phyloP scores from a whole-genome alignment of 1,284 basidiomycete species.

The Irpex sp. region DNA sequence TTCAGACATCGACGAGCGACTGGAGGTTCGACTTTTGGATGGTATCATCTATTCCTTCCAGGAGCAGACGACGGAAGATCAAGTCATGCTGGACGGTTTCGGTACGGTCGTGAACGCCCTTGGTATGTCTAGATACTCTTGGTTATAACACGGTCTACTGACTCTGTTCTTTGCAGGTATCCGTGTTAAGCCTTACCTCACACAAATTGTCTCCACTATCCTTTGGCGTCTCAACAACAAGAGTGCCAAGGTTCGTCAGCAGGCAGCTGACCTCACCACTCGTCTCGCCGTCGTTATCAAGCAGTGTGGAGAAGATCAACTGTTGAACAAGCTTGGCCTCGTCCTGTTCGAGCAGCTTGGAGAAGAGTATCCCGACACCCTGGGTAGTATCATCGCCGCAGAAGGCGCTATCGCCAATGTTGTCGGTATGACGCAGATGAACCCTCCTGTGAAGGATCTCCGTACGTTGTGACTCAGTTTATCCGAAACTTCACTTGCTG shows the following conservation, averaged over 20 bases:
- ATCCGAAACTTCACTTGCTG: neutral
- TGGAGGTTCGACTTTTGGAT: conserved; percentile 93
- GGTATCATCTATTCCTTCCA: conserved; percentile 99
- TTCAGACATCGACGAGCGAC: conserved; percentile 93
- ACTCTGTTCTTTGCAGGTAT: conserved; percentile 50
- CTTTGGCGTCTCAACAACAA: conserved; percentile 99
- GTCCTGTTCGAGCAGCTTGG: conserved; percentile 98
- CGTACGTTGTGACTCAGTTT: conserved; percentile 48
- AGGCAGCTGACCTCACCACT: conserved; percentile 95
- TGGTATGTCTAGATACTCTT: conserved; percentile 30
- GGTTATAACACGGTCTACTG: neutral
- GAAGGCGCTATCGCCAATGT: conserved; percentile 99
- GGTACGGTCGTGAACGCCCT: conserved; percentile 96
- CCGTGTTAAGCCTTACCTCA: conserved; percentile 98
- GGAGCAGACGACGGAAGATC: conserved; percentile 98
- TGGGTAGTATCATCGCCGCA: conserved; percentile 98
- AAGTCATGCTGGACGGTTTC: conserved; percentile 98
- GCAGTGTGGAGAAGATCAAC: conserved; percentile 95
- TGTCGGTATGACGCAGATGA: conserved; percentile 99
- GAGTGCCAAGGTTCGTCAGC: conserved; percentile 97
- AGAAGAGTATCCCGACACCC: conserved; percentile 98
- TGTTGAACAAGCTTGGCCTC: conserved; percentile 94
- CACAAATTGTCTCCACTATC: conserved; percentile 99
- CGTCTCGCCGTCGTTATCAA: conserved; percentile 97
- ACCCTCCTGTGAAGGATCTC: conserved; percentile 98